A percentile compares a stretch with the other conserved stretches of the same genome.
phyloP scores from a whole-genome alignment of 2,329 filamentous ascomycete species.

The Stemphylium vesicarium region DNA sequence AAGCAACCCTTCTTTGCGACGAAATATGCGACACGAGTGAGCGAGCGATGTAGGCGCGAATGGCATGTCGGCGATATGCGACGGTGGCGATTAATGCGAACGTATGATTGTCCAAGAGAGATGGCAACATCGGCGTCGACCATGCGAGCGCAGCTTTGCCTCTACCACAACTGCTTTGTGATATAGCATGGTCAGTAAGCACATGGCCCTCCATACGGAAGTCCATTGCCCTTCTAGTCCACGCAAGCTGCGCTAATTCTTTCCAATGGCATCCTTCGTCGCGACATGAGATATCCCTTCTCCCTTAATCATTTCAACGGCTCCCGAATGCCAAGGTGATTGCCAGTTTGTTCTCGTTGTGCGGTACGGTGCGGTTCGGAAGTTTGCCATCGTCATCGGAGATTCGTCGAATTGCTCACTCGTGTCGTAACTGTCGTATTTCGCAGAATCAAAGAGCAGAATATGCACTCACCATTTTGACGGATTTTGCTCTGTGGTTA shows the following conservation, averaged over 20 bases:
- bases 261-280: background rate
- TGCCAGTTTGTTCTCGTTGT: constrained; percentile 1
- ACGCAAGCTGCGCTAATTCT: background rate
- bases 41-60: constrained; percentile 6
- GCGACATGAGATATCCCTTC: background rate
- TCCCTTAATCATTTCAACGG: background rate
- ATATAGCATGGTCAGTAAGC: background rate
- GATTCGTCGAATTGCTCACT: constrained; percentile 27
- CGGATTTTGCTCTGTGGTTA: constrained; percentile 47
- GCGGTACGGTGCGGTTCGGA: constrained; percentile 15
- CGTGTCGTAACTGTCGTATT: constrained; percentile 34
- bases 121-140: background rate
- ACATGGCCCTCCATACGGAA: background rate
- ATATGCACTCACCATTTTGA: constrained; percentile 49
- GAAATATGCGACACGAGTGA: constrained; percentile 13
- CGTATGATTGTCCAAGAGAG: background rate
- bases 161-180: background rate
- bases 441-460: constrained; percentile 1
- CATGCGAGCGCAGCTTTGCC: background rate
- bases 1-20: background rate
- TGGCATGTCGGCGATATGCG: background rate
- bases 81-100: background rate
- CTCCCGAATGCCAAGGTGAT: background rate
- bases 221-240: background rate
- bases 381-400: constrained; percentile 30